Conservation (phyloP, 306 rosid genomes). For the Vigna nakashimae region DNA sequence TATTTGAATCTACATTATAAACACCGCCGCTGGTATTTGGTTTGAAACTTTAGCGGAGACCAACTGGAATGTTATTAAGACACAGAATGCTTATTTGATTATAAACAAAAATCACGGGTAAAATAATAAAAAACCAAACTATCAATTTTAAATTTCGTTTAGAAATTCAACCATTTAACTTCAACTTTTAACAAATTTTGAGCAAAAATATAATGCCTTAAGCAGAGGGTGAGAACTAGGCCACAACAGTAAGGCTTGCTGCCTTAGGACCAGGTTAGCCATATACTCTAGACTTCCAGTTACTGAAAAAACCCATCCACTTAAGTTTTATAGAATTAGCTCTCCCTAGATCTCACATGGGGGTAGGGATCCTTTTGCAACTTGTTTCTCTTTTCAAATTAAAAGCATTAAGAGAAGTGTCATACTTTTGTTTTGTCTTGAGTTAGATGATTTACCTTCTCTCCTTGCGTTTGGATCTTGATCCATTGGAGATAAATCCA, state of each 20-base stretch:
- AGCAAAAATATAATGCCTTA: conserved; percentile 28
- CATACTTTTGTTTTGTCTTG: conserved; percentile 28
- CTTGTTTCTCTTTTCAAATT: conserved; percentile 10
- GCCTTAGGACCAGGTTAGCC: conserved; percentile 18
- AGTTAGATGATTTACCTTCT: conserved; percentile 66
- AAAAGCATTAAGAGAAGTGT: conserved; percentile 37
- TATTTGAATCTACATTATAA: conserved; percentile 21
- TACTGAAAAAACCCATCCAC: conserved; percentile 15
- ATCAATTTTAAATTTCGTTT: conserved; percentile 27
- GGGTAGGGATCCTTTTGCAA: conserved; percentile 25
- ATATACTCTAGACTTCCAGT: conserved; percentile 6
- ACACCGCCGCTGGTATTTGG: not conserved
- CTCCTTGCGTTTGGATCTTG: conserved; percentile 55
- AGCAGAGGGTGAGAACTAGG: not conserved
- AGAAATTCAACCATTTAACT: conserved; percentile 15
- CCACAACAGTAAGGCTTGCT: conserved; percentile 19
- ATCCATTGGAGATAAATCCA: conserved; percentile 79
- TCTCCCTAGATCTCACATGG: conserved; percentile 32
- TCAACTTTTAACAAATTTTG: conserved; percentile 1
- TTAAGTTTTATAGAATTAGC: conserved; percentile 12
- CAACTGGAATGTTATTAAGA: not conserved
- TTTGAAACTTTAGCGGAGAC: conserved; percentile 26
- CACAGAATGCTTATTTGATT: conserved; percentile 11
- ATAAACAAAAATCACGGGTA: conserved; percentile 31
- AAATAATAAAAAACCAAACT: conserved; percentile 26